Percentiles rank a stretch among this genome's conserved stretches.
These are phyloP conservation scores for Pezicula neosporulosa DNA, from an alignment of 2,329 filamentous ascomycete genomes.

Conservation along the genomic window DNA sequence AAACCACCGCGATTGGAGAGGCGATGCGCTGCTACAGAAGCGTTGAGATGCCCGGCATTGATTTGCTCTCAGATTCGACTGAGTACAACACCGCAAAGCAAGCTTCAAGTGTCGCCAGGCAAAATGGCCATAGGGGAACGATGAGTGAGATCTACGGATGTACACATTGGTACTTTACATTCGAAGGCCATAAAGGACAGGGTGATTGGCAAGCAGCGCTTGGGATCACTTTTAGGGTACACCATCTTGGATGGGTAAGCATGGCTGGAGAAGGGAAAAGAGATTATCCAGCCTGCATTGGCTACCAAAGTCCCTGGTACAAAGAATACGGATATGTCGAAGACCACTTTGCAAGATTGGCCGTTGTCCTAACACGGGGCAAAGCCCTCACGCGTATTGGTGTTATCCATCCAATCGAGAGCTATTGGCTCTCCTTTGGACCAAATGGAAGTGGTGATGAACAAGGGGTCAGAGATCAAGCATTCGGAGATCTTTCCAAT, in stretches of 20 bases:
- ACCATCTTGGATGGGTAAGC: conserved; percentile 29
- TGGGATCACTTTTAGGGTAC: conserved; percentile 29
- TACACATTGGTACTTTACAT: conserved; percentile 30
- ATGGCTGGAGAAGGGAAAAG: conserved; percentile 31
- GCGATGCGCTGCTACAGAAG: conserved; percentile 30
- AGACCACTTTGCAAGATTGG: conserved; percentile 29
- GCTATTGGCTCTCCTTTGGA: conserved; percentile 30
- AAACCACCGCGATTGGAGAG: conserved; percentile 29
- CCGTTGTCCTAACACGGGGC: conserved; percentile 28
- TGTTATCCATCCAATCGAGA: conserved; percentile 31
- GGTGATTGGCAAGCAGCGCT: conserved; percentile 32
- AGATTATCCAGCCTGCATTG: conserved; percentile 29
- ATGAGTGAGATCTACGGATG: conserved; percentile 30
- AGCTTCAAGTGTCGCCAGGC: conserved; percentile 26
- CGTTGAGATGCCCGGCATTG: conserved; percentile 29
- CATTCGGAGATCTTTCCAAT: conserved; percentile 23
- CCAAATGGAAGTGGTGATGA: conserved; percentile 25
- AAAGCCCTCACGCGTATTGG: conserved; percentile 25
- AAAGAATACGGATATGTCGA: conserved; percentile 29
- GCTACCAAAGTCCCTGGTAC: conserved; percentile 31
- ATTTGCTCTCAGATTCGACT: conserved; percentile 26
- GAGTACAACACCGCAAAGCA: conserved; percentile 32
- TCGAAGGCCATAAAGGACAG: conserved; percentile 30
- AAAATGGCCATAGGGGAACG: conserved; percentile 24
- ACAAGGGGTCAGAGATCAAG: conserved; percentile 18